Evolutionary conservation across 2,329 filamentous ascomycete species (phyloP).

Genomic region (Trichothecium roseum): DNA sequence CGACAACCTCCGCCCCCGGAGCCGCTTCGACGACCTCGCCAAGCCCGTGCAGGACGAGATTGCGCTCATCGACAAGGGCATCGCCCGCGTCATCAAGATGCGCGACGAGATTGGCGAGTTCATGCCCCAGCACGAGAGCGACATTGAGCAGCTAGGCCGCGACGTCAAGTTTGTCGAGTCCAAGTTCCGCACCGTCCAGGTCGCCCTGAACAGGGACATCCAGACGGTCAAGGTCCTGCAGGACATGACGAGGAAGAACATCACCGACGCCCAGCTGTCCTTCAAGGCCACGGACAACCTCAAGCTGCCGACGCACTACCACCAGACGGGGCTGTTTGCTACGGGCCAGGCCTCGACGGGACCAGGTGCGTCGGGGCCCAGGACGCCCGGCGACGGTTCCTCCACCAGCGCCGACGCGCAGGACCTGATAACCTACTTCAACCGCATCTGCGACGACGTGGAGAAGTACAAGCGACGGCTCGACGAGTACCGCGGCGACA

Average conservation of each 20-base stretch:
- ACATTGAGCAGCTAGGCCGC: slow-evolving; percentile 34
- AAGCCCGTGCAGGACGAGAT: slow-evolving; percentile 74
- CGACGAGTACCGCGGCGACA: slow-evolving; percentile 33
- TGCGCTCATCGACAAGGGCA: slow-evolving; percentile 65
- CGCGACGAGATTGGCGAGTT: slow-evolving; percentile 67
- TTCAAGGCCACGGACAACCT: slow-evolving; percentile 68
- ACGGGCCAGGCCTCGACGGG: slow-evolving; percentile 15
- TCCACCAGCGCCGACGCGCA: slow-evolving; percentile 26
- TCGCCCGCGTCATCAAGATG: slow-evolving; percentile 69
- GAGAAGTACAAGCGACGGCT: slow-evolving; percentile 31
- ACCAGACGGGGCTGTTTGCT: slow-evolving; percentile 34
- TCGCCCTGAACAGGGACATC: slow-evolving; percentile 43
- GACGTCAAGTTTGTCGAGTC: slow-evolving; percentile 39
- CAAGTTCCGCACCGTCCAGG: slow-evolving; percentile 33
- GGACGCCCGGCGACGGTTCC: slow-evolving; percentile 17
- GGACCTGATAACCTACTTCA: slow-evolving; percentile 34
- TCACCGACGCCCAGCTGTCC: slow-evolving; percentile 57
- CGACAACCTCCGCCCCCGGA: slow-evolving; percentile 71
- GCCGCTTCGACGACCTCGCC: slow-evolving; percentile 82
- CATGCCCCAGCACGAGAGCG: slow-evolving; percentile 43
- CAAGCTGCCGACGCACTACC: slow-evolving; percentile 52
- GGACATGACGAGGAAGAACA: slow-evolving; percentile 49
- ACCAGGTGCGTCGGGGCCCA: not conserved
- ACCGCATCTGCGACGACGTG: slow-evolving; percentile 30
- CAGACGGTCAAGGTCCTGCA: slow-evolving; percentile 54